Evolutionary conservation across 2,329 filamentous ascomycete genomes (phyloP).

Genomic region (Fusarium tanahbumbuense): DNA sequence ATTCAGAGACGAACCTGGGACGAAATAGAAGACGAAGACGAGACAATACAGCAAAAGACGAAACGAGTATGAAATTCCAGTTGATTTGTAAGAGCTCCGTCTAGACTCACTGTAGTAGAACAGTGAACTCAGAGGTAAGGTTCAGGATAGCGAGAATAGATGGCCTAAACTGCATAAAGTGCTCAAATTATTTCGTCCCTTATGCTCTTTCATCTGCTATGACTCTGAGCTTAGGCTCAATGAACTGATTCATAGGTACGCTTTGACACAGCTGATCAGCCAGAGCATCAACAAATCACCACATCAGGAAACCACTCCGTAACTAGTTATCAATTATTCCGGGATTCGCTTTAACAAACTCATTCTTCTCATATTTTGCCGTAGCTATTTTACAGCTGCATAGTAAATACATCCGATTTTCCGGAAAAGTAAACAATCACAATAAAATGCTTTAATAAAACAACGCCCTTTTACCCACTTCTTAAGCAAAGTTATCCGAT

Average conservation of each 20-base stretch:
- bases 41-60: too few species aligned
- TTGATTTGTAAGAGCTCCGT: not conserved
- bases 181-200: not conserved
- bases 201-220: not conserved
- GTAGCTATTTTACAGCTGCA: conserved; percentile 39
- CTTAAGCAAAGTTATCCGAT: conserved; percentile 89
- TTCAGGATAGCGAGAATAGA: not conserved
- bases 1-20: not conserved
- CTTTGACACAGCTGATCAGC: not conserved
- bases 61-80: not conserved
- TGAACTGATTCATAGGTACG: too few species aligned
- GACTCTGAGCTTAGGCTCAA: not conserved
- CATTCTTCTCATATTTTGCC: conserved; percentile 14
- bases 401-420: conserved; percentile 23
- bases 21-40: not conserved
- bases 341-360: not conserved
- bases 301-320: conserved; percentile 31
- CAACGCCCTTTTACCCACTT: conserved; percentile 41
- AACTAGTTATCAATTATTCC: conserved; percentile 18
- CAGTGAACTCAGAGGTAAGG: too few species aligned
- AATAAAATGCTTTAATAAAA: conserved; percentile 32
- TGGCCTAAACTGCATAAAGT: not conserved
- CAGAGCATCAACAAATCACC: conserved; percentile 6
- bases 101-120: too few species aligned
- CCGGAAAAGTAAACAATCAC: conserved; percentile 33